Percentiles rank a stretch among this genome's conserved stretches.
Evolutionary conservation across 176 grass and related monocot species (phyloP).

Genomic region (Carex cristatella): DNA sequence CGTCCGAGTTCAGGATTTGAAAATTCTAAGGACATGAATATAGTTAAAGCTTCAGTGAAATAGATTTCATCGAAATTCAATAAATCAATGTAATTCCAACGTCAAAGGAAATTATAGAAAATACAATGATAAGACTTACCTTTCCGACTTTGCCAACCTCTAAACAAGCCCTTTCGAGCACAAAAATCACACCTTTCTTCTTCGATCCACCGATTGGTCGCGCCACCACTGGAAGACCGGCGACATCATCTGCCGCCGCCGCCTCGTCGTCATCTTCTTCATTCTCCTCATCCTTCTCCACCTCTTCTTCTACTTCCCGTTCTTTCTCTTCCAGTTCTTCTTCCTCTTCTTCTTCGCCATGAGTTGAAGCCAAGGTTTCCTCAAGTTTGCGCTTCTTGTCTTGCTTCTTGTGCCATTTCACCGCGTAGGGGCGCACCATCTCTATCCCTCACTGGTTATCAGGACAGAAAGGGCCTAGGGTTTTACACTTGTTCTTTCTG

Average conservation of each 20-base stretch:
- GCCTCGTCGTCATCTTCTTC: neutral
- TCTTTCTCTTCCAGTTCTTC: neutral
- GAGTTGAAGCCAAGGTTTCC: slow-evolving; percentile 23
- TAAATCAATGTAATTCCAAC: neutral
- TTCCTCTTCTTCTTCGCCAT: slow-evolving; percentile 7
- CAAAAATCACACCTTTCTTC: slow-evolving; percentile 61
- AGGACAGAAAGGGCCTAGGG: slow-evolving; percentile 26
- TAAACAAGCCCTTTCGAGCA: slow-evolving; percentile 81
- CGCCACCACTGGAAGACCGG: slow-evolving; percentile 45
- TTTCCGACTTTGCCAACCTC: slow-evolving; percentile 98
- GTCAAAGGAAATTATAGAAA: neutral
- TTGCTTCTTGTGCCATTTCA: slow-evolving; percentile 48
- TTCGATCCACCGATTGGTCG: slow-evolving; percentile 35
- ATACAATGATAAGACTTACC: slow-evolving; percentile 22
- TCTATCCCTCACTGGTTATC: neutral
- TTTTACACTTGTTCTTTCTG: neutral
- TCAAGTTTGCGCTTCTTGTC: slow-evolving; percentile 64
- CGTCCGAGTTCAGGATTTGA: slow-evolving; percentile 95
- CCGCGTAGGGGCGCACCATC: slow-evolving; percentile 64
- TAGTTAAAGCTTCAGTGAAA: neutral
- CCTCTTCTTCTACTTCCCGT: neutral
- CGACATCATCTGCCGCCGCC: slow-evolving; percentile 19
- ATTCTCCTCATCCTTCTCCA: neutral
- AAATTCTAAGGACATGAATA: slow-evolving; percentile 40
- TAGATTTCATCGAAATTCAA: neutral